phyloP scores from a whole-genome alignment of 257 asterid genomes.

The Cynanchum wilfordii region DNA sequence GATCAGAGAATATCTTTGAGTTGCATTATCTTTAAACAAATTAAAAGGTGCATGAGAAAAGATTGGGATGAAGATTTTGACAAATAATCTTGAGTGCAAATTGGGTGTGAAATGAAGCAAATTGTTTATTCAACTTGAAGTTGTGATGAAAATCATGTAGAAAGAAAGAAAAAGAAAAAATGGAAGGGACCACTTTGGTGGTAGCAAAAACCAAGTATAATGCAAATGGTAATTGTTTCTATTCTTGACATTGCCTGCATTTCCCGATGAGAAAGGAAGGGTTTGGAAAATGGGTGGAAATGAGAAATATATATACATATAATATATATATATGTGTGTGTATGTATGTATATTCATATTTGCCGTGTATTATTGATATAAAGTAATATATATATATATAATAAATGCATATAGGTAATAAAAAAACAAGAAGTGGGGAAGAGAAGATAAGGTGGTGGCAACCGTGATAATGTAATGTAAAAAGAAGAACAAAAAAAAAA shows the following conservation, averaged over 20 bases:
- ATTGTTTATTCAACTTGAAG: constrained; percentile 25
- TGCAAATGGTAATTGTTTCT: constrained; percentile 12
- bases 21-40: too few relatives aligned
- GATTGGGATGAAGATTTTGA: constrained; percentile 26
- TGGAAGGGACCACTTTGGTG: constrained; percentile 34
- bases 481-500: constrained; percentile 21
- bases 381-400: constrained; percentile 16
- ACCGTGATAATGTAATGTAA: constrained; percentile 53
- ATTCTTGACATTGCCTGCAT: constrained; percentile 26
- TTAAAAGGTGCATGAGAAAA: constrained; percentile 10
- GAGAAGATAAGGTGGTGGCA: constrained; percentile 70
- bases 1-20: too few relatives aligned
- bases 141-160: constrained; percentile 36
- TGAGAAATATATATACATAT: constrained; percentile 3
- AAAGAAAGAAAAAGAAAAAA: constrained; percentile 12
- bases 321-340: background rate
- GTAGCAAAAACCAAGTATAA: constrained; percentile 17
- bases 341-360: background rate
- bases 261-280: constrained; percentile 41
- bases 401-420: constrained; percentile 15
- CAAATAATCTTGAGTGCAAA: constrained; percentile 23
- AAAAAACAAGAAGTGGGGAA: constrained; percentile 46
- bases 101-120: constrained; percentile 20
- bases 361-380: constrained; percentile 19
- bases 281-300: constrained; percentile 24